These are phyloP conservation scores for Pythium graminicola DNA, from an alignment of 352 stramenopile genomes.

Conservation along the genomic window DNA sequence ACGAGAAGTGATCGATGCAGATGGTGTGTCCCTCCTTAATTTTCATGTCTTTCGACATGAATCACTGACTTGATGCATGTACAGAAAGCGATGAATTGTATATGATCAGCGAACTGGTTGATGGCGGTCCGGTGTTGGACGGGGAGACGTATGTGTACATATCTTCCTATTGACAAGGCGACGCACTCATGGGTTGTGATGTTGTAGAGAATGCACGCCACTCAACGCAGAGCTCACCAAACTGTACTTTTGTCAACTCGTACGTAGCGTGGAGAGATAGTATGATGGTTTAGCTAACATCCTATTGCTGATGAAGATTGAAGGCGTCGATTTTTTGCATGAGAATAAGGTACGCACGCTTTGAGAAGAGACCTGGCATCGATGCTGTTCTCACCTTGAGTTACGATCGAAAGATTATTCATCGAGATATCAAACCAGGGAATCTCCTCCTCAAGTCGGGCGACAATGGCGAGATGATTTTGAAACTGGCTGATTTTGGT, in stretches of 20 bases:
- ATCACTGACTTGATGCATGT: background rate
- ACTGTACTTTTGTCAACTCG: constrained; percentile 70
- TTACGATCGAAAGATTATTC: constrained; percentile 43
- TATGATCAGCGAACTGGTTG: constrained; percentile 79
- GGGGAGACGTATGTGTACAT: constrained; percentile 42
- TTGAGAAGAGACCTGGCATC: too few species aligned
- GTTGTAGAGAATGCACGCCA: constrained; percentile 51
- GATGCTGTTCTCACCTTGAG: background rate
- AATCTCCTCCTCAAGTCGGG: constrained; percentile 64
- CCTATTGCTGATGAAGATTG: constrained; percentile 38
- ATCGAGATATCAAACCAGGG: constrained; percentile 77
- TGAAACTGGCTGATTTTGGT: constrained; percentile 79
- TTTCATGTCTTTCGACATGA: background rate
- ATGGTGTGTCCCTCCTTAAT: constrained; percentile 53
- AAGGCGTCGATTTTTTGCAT: constrained; percentile 76
- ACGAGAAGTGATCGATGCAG: constrained; percentile 94
- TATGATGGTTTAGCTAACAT: background rate
- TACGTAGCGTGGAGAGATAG: constrained; percentile 20
- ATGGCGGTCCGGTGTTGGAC: constrained; percentile 61
- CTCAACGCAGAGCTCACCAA: constrained; percentile 52
- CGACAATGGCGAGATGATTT: constrained; percentile 48
- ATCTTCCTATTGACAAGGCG: background rate
- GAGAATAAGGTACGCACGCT: constrained; percentile 74
- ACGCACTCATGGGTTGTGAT: background rate
- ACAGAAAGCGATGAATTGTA: constrained; percentile 72